Conservation (phyloP, 2,329 filamentous ascomycete genomes). For the Monosporascus sp. region DNA sequence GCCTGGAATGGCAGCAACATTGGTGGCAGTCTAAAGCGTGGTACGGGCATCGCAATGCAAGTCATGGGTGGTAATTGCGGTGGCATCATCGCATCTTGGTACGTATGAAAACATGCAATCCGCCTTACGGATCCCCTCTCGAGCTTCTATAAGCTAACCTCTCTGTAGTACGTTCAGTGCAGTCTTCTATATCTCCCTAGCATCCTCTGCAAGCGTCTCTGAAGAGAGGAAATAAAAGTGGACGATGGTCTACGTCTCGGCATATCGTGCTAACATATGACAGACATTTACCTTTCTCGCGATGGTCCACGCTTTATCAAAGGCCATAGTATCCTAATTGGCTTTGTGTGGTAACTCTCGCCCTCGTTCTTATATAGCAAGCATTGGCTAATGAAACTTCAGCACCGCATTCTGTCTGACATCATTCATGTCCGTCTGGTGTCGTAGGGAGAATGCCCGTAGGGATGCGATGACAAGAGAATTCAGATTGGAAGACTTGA, state of each 20-base stretch:
- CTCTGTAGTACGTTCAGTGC: background rate
- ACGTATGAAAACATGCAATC: slow-evolving; percentile 6
- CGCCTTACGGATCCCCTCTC: too few species aligned
- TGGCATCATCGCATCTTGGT: slow-evolving; percentile 7
- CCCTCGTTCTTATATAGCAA: too few species aligned
- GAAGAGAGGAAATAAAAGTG: too few species aligned
- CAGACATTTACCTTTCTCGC: slow-evolving; percentile 39
- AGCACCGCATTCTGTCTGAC: slow-evolving; percentile 28
- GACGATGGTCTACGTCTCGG: slow-evolving; percentile 7
- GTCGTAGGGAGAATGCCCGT: slow-evolving; percentile 24
- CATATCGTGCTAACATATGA: slow-evolving; percentile 27
- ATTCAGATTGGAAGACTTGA: slow-evolving; percentile 13
- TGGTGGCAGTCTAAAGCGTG: slow-evolving; percentile 48
- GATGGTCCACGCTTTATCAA: slow-evolving; percentile 30
- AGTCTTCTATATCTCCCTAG: too few species aligned
- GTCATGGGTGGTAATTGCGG: slow-evolving; percentile 54
- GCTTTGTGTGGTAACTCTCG: slow-evolving; percentile 18
- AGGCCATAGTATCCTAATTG: slow-evolving; percentile 35
- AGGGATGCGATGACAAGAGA: slow-evolving; percentile 18
- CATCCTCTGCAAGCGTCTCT: too few species aligned
- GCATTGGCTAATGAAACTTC: background rate
- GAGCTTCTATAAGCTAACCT: background rate
- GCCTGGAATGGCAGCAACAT: slow-evolving; percentile 59
- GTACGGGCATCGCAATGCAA: slow-evolving; percentile 52
- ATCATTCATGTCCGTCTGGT: slow-evolving; percentile 27